Conservation (phyloP, 2,329 filamentous ascomycete genomes). For the Fusarium oligoseptatum region DNA sequence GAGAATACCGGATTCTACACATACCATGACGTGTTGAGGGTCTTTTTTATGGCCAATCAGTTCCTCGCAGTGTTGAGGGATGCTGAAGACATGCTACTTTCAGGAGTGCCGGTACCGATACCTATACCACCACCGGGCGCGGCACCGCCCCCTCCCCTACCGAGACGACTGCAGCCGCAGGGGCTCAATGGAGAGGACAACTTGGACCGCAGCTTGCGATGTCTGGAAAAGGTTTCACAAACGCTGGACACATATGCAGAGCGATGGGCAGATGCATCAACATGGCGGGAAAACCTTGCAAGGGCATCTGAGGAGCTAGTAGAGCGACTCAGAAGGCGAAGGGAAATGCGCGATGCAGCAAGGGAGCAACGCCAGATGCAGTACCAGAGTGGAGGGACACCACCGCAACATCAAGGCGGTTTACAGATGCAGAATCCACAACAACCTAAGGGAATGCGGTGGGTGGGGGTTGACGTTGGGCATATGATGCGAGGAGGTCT, state of each 20-base stretch:
- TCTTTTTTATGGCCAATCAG: constrained; percentile 80
- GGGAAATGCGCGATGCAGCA: constrained; percentile 49
- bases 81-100: constrained; percentile 68
- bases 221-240: constrained; percentile 66
- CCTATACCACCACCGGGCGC: constrained; percentile 62
- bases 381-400: constrained; percentile 49
- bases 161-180: constrained; percentile 55
- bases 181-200: constrained; percentile 61
- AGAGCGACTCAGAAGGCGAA: constrained; percentile 57
- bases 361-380: constrained; percentile 54
- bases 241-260: constrained; percentile 70
- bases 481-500: constrained; percentile 56
- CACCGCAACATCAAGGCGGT: constrained; percentile 30
- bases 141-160: constrained; percentile 66
- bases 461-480: constrained; percentile 60
- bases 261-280: constrained; percentile 69
- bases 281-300: constrained; percentile 68
- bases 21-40: constrained; percentile 88
- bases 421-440: constrained; percentile 43
- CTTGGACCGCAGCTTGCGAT: constrained; percentile 67
- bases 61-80: constrained; percentile 72
- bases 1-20: constrained; percentile 78
- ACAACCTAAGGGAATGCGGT: constrained; percentile 53
- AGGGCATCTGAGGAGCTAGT: constrained; percentile 60
- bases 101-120: constrained; percentile 60